Evolutionary conservation across 805 yeast genomes (phyloP), one percentile per base, ranked within the genome.

Genomic region (Wickerhamiella kurtzmanii): DNA sequence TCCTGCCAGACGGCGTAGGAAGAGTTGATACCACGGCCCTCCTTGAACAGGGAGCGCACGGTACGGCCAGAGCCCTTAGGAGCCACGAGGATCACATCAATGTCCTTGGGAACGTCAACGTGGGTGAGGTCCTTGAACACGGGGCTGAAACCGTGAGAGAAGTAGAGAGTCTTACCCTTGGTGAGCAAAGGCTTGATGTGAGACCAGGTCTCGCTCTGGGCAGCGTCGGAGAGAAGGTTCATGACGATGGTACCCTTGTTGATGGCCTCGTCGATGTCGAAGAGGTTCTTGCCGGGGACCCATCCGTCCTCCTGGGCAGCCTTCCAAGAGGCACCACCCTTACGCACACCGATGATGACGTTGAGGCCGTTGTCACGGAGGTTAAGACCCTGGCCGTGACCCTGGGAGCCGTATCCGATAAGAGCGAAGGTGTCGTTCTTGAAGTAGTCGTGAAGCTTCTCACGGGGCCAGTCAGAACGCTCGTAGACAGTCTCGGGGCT

Each of bases 11-110:
- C 96, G 60, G 98, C 98, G 74, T 85, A 92, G 49, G 97, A 89
- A 47, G 98, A 92, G 89, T 92, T 92, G 71, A 92, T 92, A 79
- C 98, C 98, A 75, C 98, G 88, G 69, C 98, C 98, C 77, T 92
- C 98, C 77, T 92, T 89, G 92, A 92, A 92, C 65, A 92, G 76
- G 55, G 97, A 82, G 79, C 98, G 85, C 61, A 92, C 98, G 61
- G 98, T 92, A 78, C 98, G 87, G 75, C 98, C 98, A 55, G 97
- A 89, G 69, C 98, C 98, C 83, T 92, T 92, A 75, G 98, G 98
- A 71, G 98, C 98, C 65, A 89, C 98, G 66, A 92, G 77, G 74
- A 92, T 92, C 59, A 88, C 96, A 66, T 92, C 98, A 58, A 92
- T 77, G 73, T 89, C 83, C 59, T 73, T 72, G 74, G 98, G 98